Conservation (phyloP, 106 monocot species). For the Dactylorhiza incarnata region DNA sequence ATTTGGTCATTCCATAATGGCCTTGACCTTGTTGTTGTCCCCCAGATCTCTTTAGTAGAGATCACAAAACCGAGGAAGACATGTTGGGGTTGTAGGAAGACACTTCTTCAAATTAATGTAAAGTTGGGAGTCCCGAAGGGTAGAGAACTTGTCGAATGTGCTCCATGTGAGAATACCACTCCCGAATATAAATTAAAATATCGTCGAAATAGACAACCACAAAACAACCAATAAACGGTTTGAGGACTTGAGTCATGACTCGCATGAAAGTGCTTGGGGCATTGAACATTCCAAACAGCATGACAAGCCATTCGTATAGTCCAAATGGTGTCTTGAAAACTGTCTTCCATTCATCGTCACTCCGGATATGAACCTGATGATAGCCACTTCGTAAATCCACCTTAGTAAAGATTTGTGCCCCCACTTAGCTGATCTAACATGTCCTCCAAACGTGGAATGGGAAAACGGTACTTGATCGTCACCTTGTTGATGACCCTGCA, state of each 20-base stretch:
- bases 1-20: neutral
- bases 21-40: neutral
- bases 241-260: neutral
- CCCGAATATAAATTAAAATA: neutral
- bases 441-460: neutral
- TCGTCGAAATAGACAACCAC: neutral
- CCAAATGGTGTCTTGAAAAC: neutral
- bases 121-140: neutral
- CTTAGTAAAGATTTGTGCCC: neutral
- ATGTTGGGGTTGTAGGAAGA: no score
- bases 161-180: neutral
- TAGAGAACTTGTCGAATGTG: neutral
- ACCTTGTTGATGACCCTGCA: neutral
- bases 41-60: rapidly evolving
- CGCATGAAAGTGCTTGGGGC: neutral
- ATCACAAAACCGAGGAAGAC: neutral
- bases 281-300: neutral
- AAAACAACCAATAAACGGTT: neutral
- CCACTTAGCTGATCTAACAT: neutral
- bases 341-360: neutral
- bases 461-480: neutral
- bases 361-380: neutral
- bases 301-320: neutral
- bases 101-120: neutral
- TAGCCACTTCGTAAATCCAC: neutral